phyloP scores from a whole-genome alignment of 768 basidiomycete genomes.

The Leccinum obscurum region DNA sequence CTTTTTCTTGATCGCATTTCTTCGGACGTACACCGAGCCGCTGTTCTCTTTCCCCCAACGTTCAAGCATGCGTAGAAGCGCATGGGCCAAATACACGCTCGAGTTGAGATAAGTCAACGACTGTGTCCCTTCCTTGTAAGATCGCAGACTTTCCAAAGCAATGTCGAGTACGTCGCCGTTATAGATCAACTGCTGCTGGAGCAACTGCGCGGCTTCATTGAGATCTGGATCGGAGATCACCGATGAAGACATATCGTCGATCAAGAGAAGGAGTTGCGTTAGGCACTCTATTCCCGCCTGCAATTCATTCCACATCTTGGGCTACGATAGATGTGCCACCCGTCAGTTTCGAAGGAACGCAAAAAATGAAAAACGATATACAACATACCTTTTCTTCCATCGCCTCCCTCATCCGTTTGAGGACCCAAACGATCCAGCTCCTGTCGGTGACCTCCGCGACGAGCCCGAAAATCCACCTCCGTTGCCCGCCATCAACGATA shows the following conservation, averaged over 20 bases:
- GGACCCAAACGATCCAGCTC: conserved; percentile 86
- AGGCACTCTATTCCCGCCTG: conserved; percentile 94
- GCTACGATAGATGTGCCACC: conserved; percentile 46
- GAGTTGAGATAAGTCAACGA: conserved; percentile 83
- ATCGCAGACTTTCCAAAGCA: conserved; percentile 70
- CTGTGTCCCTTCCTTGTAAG: conserved; percentile 81
- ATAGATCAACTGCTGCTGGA: conserved; percentile 92
- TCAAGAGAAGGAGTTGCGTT: conserved; percentile 85
- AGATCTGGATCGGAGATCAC: conserved; percentile 42
- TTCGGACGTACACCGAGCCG: conserved; percentile 69
- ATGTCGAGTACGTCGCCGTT: conserved; percentile 94
- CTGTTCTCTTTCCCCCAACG: conserved; percentile 74
- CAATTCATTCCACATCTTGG: conserved; percentile 91
- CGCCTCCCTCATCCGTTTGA: conserved; percentile 84
- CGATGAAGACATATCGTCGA: conserved; percentile 77
- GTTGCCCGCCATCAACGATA: conserved; percentile 21
- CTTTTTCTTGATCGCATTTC: conserved; percentile 55
- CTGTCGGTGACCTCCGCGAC: conserved; percentile 87
- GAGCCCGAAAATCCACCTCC: conserved; percentile 65
- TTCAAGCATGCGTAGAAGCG: conserved; percentile 87
- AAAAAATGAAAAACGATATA: conserved; percentile 7
- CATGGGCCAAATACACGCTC: conserved; percentile 80
- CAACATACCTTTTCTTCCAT: conserved; percentile 83
- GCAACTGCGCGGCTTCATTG: conserved; percentile 72
- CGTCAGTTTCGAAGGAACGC: conserved; percentile 5